Base-by-base conservation (phyloP, 202 grass and related monocot species). In the Carex arenaria region DNA sequence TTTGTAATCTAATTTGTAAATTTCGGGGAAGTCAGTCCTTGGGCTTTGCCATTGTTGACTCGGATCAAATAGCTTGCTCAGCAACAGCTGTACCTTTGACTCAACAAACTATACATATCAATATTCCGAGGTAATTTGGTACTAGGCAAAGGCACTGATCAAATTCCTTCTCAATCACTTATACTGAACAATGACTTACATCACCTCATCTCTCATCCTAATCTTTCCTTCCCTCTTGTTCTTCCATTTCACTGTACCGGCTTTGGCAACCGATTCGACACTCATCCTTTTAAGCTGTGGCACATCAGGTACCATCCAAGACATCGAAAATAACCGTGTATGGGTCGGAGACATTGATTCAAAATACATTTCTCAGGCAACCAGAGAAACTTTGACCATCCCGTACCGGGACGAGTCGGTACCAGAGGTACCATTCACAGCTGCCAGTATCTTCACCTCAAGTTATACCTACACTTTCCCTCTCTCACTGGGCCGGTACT, bases 401-500 rank as follows among this genome's bases (percentile, higher is more conserved):
- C 14, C 71, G 3, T 71, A 73, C 80, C 74, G 74, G 26, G 72
- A 92, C 69, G 75, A 86, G 0, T 80, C 70, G 4, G 85, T 97
- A 67, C 94, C 88, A 0, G 57, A 89, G 14, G 1, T 78, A 38
- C 73, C 73, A 6, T 97, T 85, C 89, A 73, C 65, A 85, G 68
- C 70, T 31, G 94, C 88, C 42, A 83, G 91, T 43, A 72, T 94
- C 57, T 90, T 94, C 82, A 7, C 45, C 7, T 84, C 88, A 34
- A 60, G 47, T 43, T 91, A 90, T 83, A 94, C 91, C 32, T 97
- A 97, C 80, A 47, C 78, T 61, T 94, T 94, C 82, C 84, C 82
- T 49, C 81, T 90, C 49, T 10, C 32, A 10, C 68, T 85, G 12
- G 89, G 92, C 47, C 90, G 90, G 57, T 84, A 87, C 10, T 97